A percentile compares a stretch with the other conserved stretches of the same genome.
Conservation (phyloP, 768 basidiomycete genomes). For the Termitomyces titanicus region DNA sequence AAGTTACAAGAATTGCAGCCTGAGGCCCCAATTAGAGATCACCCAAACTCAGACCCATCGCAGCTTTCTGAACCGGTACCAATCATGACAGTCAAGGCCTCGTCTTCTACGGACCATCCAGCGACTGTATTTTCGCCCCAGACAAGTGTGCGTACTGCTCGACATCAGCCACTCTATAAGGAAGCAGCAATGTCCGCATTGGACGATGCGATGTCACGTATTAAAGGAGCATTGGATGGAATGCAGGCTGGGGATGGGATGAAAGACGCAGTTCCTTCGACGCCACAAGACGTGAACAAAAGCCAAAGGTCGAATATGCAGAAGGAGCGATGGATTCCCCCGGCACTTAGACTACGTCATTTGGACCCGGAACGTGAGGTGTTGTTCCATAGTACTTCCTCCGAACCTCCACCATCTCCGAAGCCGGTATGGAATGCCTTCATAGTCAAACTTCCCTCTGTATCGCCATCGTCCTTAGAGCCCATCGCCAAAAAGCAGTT, state of each 20-base stretch:
- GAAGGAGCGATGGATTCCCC: slow-evolving; percentile 56
- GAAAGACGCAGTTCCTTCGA: slow-evolving; percentile 23
- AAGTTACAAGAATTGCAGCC: slow-evolving; percentile 1
- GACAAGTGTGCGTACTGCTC: slow-evolving; percentile 30
- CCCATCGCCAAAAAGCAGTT: slow-evolving; percentile 47
- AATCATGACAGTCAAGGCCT: not conserved
- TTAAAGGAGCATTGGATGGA: slow-evolving; percentile 72
- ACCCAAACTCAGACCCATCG: not conserved
- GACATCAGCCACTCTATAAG: slow-evolving; percentile 39
- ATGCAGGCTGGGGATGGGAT: slow-evolving; percentile 50
- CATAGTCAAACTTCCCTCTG: slow-evolving; percentile 45
- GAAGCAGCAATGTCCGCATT: slow-evolving; percentile 67
- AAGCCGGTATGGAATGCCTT: slow-evolving; percentile 33
- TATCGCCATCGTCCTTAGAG: slow-evolving; percentile 34
- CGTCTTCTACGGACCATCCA: slow-evolving; percentile 21
- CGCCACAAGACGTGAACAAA: slow-evolving; percentile 20
- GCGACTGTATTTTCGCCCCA: slow-evolving; percentile 21
- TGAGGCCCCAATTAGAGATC: slow-evolving; percentile 1
- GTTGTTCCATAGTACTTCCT: slow-evolving; percentile 41
- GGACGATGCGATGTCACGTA: slow-evolving; percentile 81
- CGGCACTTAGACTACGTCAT: slow-evolving; percentile 41
- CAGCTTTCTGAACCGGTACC: not conserved
- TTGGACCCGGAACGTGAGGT: slow-evolving; percentile 39
- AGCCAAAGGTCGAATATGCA: slow-evolving; percentile 20
- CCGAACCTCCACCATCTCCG: slow-evolving; percentile 47